Evolutionary conservation across 176 grass and related monocot genomes (phyloP).

Genomic region (Eleusine coracana): DNA sequence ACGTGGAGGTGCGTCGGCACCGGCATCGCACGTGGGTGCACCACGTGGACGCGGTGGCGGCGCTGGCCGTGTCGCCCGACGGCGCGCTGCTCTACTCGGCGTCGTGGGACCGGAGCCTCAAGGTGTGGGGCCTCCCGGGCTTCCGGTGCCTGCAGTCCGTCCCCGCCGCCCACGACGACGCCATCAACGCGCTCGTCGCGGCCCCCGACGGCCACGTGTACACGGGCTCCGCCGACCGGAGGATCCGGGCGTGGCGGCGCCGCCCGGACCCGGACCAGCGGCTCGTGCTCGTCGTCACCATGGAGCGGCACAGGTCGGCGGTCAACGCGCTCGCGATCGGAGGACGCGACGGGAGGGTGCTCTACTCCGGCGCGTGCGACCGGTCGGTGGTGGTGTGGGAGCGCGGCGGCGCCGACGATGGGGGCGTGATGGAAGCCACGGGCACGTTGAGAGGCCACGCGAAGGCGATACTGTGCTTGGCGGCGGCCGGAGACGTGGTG

Average conservation of each 20-base stretch:
- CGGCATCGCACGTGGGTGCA: conserved; percentile 63
- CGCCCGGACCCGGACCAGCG: not conserved
- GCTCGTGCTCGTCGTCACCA: conserved; percentile 43
- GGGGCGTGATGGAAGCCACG: conserved; percentile 28
- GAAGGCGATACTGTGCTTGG: conserved; percentile 61
- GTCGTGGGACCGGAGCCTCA: conserved; percentile 68
- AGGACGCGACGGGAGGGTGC: conserved; percentile 35
- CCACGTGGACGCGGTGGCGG: conserved; percentile 60
- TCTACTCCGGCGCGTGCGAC: conserved; percentile 76
- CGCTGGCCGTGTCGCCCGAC: conserved; percentile 53
- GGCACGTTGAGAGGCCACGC: conserved; percentile 59
- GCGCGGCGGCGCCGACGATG: conserved; percentile 10
- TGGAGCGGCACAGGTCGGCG: conserved; percentile 59
- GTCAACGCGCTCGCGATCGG: conserved; percentile 67
- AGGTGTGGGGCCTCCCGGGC: conserved; percentile 47
- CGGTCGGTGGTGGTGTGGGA: conserved; percentile 69
- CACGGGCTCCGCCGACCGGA: conserved; percentile 63
- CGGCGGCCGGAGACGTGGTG: conserved; percentile 43
- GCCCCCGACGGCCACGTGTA: conserved; percentile 57
- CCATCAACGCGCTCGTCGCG: conserved; percentile 63
- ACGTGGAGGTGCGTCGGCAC: conserved; percentile 60
- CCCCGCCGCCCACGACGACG: conserved; percentile 54
- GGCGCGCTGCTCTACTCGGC: conserved; percentile 64
- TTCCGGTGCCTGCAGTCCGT: conserved; percentile 66
- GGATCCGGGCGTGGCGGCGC: conserved; percentile 52